Base-by-base conservation (phyloP, 768 basidiomycete genomes). In the Tricholoma saponaceum region DNA sequence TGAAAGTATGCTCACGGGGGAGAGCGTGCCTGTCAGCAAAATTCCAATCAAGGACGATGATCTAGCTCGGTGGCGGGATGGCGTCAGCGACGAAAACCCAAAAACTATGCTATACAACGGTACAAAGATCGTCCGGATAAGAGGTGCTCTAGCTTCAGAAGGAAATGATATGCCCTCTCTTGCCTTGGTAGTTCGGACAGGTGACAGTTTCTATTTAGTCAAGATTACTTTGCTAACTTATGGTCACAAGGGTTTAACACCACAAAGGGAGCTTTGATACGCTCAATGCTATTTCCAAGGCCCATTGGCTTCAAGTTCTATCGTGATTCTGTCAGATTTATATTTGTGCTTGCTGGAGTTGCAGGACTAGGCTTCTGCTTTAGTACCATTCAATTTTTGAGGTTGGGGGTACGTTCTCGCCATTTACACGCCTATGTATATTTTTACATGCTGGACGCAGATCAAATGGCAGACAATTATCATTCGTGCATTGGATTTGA, bases 281-380 rank as follows among this genome's bases (percentile, higher is more conserved):
- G 97, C 22, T 98, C 96, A 0, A 99, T 99, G 96, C 78, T 99
- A 14, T 99, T 95, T 75, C 97, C 97, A 0, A 98, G 97, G 67
- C 95, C 96, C 0, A 95, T 97, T 60, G 96, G 95, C 0, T 99
- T 99, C 84, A 97, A 97, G 70, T 98, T 99, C 74, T 98, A 98
- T 74, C 86, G 88, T 30, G 92, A 95, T 71, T 92, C 92, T 1
- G 85, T 91, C 28, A 77, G 88, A 60, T 99, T 99, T 71, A 97
- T 98, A 54, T 81, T 83, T 20, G 94, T 99, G 5, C 81, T 99
- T 13, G 87, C 92, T 20, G 84, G 91, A n/a, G 86, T 99, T 52
- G 97, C 97, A 12, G 85, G 84, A 12, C 68, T 95, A 22, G 97
- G 96, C 1, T 99, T 99, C 71, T 86, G 89, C 58, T 89, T 87